phyloP scores from a whole-genome alignment of 345 rosid species.

The Eucalyptus cloeziana region DNA sequence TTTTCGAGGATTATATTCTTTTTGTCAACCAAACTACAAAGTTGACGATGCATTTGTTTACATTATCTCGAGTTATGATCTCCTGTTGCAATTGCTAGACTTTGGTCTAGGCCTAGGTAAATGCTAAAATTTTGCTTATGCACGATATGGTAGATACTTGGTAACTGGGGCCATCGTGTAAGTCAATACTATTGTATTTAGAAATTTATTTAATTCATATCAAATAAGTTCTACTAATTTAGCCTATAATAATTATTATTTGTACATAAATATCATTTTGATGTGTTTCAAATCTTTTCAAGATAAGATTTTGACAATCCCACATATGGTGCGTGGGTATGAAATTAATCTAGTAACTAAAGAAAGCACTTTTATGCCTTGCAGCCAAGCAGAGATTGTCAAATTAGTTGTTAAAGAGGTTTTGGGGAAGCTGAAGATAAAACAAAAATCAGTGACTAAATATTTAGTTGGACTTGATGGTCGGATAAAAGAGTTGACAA shows the following conservation, averaged over 20 bases:
- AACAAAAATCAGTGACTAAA: no score
- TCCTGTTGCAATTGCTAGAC: not conserved
- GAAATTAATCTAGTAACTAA: no score
- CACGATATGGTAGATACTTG: not conserved
- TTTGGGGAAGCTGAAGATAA: no score
- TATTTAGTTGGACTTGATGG: no score
- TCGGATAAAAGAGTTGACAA: no score
- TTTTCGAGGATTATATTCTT: rapidly evolving
- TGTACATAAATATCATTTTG: not conserved
- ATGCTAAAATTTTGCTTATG: not conserved
- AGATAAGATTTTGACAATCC: not conserved
- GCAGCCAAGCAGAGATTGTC: no score
- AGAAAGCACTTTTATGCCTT: no score
- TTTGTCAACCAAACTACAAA: not conserved
- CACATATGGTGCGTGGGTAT: not conserved
- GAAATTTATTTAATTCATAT: not conserved
- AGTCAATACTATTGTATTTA: not conserved
- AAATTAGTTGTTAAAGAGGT: no score
- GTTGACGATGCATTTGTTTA: not conserved
- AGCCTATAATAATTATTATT: not conserved
- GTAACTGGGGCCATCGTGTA: not conserved
- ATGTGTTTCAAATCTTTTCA: not conserved
- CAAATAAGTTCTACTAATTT: rapidly evolving
- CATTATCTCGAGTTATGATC: not conserved
- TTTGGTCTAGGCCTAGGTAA: not conserved